These are phyloP conservation scores for Termitomyces sp. DNA, from an alignment of 768 basidiomycete species.

Conservation along the genomic window DNA sequence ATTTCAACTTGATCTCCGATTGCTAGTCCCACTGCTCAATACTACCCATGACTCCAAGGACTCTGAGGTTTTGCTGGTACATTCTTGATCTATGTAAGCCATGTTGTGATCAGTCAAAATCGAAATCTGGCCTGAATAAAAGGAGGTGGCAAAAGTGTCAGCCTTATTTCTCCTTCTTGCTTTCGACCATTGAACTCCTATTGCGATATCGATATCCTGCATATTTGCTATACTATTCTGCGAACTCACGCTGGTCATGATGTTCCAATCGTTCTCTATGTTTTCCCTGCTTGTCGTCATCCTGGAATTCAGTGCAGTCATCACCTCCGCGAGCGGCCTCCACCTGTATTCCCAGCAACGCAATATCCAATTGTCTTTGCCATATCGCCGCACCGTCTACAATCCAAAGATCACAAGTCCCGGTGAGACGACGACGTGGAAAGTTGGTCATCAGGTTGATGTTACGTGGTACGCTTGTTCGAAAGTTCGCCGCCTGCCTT, in stretches of 20 bases:
- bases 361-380: conserved; percentile 4
- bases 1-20: too few species aligned
- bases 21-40: neutral
- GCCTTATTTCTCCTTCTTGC: conserved; percentile 16
- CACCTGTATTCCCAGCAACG: conserved; percentile 29
- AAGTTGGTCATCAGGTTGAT: conserved; percentile 29
- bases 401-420: conserved; percentile 44
- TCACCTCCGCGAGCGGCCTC: conserved; percentile 23
- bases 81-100: neutral
- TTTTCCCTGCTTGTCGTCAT: conserved; percentile 21
- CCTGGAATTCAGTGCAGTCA: conserved; percentile 21
- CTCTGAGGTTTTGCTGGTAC: neutral
- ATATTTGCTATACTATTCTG: conserved; percentile 14
- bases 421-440: conserved; percentile 37
- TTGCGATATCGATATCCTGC: conserved; percentile 6
- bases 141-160: conserved; percentile 11
- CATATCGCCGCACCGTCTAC: conserved; percentile 33
- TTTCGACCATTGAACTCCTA: conserved; percentile 9
- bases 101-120: conserved; percentile 4
- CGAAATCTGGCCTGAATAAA: conserved; percentile 12
- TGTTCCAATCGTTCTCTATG: conserved; percentile 28
- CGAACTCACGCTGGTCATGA: conserved; percentile 32
- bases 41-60: too few species aligned
- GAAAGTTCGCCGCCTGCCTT: conserved; percentile 14
- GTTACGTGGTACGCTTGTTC: conserved; percentile 44